Evolutionary conservation across 208 protist species (phyloP).

Genomic region (Leishmania aethiopica): DNA sequence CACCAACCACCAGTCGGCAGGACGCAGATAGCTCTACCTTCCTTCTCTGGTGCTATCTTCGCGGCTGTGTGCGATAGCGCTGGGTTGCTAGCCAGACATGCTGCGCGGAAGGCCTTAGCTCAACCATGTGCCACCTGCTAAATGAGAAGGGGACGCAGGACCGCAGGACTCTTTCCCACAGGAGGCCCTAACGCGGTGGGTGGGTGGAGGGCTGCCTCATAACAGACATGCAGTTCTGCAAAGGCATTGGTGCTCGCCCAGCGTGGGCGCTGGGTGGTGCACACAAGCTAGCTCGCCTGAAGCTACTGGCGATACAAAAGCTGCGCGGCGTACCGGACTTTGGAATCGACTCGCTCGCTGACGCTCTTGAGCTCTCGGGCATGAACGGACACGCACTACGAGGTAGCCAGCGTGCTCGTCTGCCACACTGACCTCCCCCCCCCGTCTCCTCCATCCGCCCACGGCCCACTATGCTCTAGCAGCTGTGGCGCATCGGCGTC

Average conservation of each 20-base stretch:
- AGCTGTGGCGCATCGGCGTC: neutral
- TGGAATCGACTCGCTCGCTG: conserved; percentile 44
- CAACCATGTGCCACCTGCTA: conserved; percentile 49
- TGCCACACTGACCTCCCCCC: neutral
- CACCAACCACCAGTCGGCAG: conserved; percentile 67
- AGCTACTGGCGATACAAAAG: neutral
- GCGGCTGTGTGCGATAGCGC: conserved; percentile 29
- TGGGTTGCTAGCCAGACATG: conserved; percentile 41
- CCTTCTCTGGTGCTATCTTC: conserved; percentile 52
- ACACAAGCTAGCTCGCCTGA: neutral
- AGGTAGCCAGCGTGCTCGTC: neutral
- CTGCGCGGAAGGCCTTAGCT: conserved; percentile 61
- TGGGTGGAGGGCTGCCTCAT: conserved; percentile 48
- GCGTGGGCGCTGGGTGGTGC: conserved; percentile 52
- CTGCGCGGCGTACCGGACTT: conserved; percentile 35
- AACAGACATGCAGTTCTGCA: conserved; percentile 71
- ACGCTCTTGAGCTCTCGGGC: neutral
- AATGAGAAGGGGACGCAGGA: conserved; percentile 40
- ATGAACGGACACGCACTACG: neutral
- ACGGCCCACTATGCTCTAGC: neutral
- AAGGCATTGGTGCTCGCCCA: conserved; percentile 39
- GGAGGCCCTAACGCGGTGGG: conserved; percentile 40
- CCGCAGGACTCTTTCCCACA: conserved; percentile 29
- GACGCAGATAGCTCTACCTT: conserved; percentile 33
- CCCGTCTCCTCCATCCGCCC: neutral